These are phyloP conservation scores for Diversispora eburnea DNA, from an alignment of 192 early-diverging fungal species.

Conservation along the genomic window DNA sequence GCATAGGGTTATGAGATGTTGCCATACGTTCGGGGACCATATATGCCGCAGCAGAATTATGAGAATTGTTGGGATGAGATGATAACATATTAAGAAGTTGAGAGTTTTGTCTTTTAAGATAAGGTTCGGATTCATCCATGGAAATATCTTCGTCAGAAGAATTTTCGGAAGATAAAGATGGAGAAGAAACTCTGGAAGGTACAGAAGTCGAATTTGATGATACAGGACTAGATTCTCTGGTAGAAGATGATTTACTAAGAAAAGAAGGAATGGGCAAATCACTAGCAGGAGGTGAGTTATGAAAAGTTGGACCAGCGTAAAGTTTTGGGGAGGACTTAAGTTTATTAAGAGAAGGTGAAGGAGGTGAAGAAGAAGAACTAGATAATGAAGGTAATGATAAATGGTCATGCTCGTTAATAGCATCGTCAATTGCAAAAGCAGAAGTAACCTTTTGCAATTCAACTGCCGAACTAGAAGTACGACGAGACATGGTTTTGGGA, in stretches of 20 bases:
- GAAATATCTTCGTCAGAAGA: conserved; percentile 25
- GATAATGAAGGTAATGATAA: neutral
- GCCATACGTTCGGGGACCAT: conserved; percentile 46
- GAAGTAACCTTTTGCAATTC: conserved; percentile 2
- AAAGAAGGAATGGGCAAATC: conserved; percentile 52
- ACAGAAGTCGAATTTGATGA: conserved; percentile 28
- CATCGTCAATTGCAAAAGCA: neutral
- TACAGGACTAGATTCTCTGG: conserved; percentile 27
- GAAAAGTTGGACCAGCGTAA: conserved; percentile 57
- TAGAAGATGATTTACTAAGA: conserved; percentile 20
- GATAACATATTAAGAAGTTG: conserved; percentile 20
- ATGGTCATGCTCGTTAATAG: neutral
- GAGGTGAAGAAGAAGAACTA: neutral
- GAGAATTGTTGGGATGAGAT: conserved; percentile 22
- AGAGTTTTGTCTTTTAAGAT: conserved; percentile 14
- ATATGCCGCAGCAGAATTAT: conserved; percentile 24
- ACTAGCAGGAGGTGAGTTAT: conserved; percentile 54
- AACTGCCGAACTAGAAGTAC: conserved; percentile 5
- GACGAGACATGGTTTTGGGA: neutral
- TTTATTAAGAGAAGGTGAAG: neutral
- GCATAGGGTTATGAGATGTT: conserved; percentile 36
- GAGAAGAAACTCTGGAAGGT: conserved; percentile 26
- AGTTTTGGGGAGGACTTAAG: conserved; percentile 16
- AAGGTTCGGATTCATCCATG: conserved; percentile 30
- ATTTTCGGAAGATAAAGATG: neutral